Evolutionary conservation across 2,329 filamentous ascomycete species (phyloP).

Genomic region (Purpureocillium takamizusanense): DNA sequence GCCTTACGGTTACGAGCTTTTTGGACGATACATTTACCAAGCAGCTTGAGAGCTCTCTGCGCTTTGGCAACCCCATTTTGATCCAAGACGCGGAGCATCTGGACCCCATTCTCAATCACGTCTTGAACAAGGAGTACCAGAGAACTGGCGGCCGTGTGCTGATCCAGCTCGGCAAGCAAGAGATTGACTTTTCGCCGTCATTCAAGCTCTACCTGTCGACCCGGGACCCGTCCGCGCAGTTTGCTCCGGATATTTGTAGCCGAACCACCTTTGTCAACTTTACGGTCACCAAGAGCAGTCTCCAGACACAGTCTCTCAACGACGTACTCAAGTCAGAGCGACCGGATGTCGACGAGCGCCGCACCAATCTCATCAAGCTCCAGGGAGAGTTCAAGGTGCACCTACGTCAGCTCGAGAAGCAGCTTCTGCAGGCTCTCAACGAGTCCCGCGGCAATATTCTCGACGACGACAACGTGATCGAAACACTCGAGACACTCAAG

Average conservation of each 20-base stretch:
- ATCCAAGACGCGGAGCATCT: slow-evolving; percentile 97
- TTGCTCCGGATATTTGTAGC: slow-evolving; percentile 95
- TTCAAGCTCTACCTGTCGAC: slow-evolving; percentile 96
- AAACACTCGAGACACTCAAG: slow-evolving; percentile 95
- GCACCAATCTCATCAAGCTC: slow-evolving; percentile 95
- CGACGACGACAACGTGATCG: slow-evolving; percentile 95
- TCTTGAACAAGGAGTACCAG: slow-evolving; percentile 99
- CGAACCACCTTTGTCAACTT: slow-evolving; percentile 99
- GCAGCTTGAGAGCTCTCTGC: slow-evolving; percentile 90
- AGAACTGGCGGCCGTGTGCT: slow-evolving; percentile 95
- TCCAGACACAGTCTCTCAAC: slow-evolving; percentile 95
- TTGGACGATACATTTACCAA: slow-evolving; percentile 97
- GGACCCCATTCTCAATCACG: slow-evolving; percentile 94
- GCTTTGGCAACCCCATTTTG: slow-evolving; percentile 96
- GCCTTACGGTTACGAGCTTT: slow-evolving; percentile 95
- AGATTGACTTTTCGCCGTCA: slow-evolving; percentile 96
- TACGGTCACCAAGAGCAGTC: slow-evolving; percentile 95
- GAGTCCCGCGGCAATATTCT: slow-evolving; percentile 96
- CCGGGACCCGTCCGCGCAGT: slow-evolving; percentile 88
- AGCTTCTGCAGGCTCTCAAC: slow-evolving; percentile 87
- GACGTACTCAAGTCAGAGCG: slow-evolving; percentile 96
- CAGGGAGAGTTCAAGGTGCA: slow-evolving; percentile 99
- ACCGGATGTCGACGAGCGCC: slow-evolving; percentile 90
- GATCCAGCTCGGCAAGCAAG: slow-evolving; percentile 95
- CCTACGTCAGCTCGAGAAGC: slow-evolving; percentile 88